A percentile compares a stretch with the other conserved stretches of the same genome.
Evolutionary conservation across 1,284 basidiomycete genomes (phyloP).

Genomic region (Ustilago cynodontis): DNA sequence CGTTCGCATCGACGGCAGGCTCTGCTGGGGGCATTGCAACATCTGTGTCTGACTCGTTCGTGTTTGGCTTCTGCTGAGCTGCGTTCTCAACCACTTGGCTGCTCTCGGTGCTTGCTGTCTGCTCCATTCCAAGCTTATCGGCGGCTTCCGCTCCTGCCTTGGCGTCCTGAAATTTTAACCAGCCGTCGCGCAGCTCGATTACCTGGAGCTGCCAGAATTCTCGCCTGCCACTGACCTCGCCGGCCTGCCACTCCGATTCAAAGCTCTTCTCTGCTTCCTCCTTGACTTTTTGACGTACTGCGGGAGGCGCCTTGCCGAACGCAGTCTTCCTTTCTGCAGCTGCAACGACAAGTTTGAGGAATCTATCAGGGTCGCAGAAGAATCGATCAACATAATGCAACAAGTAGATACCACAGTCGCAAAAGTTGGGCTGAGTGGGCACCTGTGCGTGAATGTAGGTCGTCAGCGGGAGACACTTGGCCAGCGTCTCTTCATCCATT

Average conservation of each 20-base stretch:
- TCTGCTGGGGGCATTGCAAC: conserved; percentile 8
- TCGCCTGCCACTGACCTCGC: conserved; percentile 40
- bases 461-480: conserved; percentile 30
- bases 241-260: conserved; percentile 38
- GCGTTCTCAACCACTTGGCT: neutral
- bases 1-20: neutral
- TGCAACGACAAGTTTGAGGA: conserved; percentile 28
- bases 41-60: neutral
- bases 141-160: conserved; percentile 8
- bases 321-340: conserved; percentile 1
- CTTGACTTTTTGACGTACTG: conserved; percentile 1
- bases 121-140: conserved; percentile 15
- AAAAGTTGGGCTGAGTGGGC: conserved; percentile 83
- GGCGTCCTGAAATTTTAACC: conserved; percentile 18
- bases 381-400: conserved; percentile 67
- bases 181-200: conserved; percentile 27
- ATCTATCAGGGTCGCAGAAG: conserved; percentile 54
- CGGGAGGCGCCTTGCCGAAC: neutral
- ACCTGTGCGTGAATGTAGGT: conserved; percentile 52
- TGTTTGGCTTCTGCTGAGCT: neutral
- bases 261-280: conserved; percentile 4
- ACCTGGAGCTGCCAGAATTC: conserved; percentile 28
- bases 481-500: conserved; percentile 18
- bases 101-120: neutral
- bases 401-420: conserved; percentile 79